Evolutionary conservation across 345 rosid species (phyloP).

Genomic region (Eucalyptus polybractea): DNA sequence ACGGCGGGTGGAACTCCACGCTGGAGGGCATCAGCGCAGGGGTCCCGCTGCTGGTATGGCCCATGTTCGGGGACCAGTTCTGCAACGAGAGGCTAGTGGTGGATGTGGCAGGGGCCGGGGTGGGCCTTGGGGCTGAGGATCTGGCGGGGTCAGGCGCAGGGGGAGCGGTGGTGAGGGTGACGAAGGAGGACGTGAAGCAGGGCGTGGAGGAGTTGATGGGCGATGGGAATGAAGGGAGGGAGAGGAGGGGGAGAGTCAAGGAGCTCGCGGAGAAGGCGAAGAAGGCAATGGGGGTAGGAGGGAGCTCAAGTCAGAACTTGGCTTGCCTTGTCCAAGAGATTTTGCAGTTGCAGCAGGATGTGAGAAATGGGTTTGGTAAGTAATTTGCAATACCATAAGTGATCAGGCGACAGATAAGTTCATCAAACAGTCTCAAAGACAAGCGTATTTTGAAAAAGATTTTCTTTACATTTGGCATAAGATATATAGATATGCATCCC

Average conservation of each 20-base stretch:
- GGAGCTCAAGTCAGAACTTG: conserved; percentile 5
- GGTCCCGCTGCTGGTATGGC: conserved; percentile 21
- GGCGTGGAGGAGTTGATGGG: conserved; percentile 7
- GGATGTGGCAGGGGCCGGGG: conserved; percentile 5
- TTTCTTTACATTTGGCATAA: not conserved
- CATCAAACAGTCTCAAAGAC: not conserved
- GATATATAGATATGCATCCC: not conserved
- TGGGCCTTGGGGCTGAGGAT: conserved; percentile 4
- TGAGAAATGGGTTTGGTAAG: not conserved
- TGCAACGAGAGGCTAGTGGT: conserved; percentile 18
- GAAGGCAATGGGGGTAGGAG: conserved; percentile 7
- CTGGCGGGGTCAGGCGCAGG: not conserved
- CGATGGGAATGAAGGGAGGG: not conserved
- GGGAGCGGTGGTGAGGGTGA: not conserved
- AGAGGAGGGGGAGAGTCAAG: conserved; percentile 2
- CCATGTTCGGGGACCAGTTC: conserved; percentile 24
- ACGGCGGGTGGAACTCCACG: conserved; percentile 33
- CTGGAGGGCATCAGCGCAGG: conserved; percentile 10
- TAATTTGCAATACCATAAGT: not conserved
- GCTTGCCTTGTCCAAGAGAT: not conserved
- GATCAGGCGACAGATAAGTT: not conserved
- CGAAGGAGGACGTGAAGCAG: conserved; percentile 1
- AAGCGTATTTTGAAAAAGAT: not conserved
- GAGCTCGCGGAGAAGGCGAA: conserved; percentile 5
- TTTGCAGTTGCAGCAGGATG: not conserved